phyloP scores from a whole-genome alignment of 73 alveolate species.

The Paramecium primaurelia region DNA sequence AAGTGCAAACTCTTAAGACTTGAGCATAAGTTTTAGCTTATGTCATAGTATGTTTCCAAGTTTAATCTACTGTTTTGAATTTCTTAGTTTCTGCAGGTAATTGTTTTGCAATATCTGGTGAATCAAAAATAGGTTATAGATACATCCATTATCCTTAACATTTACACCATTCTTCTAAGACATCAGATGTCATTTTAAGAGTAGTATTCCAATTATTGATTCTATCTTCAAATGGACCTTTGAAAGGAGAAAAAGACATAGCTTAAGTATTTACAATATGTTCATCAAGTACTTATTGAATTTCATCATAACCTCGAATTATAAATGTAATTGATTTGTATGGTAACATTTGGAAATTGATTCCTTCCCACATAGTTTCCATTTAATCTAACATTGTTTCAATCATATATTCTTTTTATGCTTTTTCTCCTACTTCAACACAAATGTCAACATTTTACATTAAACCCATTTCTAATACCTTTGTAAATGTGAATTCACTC shows the following conservation, averaged over 20 bases:
- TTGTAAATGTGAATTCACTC: constrained; percentile 94
- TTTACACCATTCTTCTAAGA: constrained; percentile 99
- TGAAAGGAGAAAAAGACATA: constrained; percentile 98
- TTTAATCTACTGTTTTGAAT: constrained; percentile 90
- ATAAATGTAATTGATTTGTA: constrained; percentile 69
- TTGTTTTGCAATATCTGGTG: constrained; percentile 94
- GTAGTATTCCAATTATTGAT: constrained; percentile 98
- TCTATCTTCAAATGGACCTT: constrained; percentile 99
- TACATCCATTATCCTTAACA: constrained; percentile 98
- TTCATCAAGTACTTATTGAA: constrained; percentile 84
- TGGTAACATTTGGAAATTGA: constrained; percentile 72
- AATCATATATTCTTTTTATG: constrained; percentile 84
- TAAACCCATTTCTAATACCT: constrained; percentile 95
- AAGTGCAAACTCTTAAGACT: constrained; percentile 84
- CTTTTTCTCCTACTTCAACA: constrained; percentile 98
- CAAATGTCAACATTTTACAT: constrained; percentile 89
- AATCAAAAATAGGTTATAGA: constrained; percentile 93
- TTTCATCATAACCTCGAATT: constrained; percentile 80
- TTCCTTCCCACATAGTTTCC: constrained; percentile 85
- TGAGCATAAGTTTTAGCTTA: constrained; percentile 88
- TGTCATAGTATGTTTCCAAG: constrained; percentile 89
- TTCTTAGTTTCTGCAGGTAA: constrained; percentile 94
- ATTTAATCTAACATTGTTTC: constrained; percentile 78
- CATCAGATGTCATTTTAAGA: constrained; percentile 95
- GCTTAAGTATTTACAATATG: constrained; percentile 98